phyloP scores from a whole-genome alignment of 306 rosid genomes.

The Fragaria vesca region DNA sequence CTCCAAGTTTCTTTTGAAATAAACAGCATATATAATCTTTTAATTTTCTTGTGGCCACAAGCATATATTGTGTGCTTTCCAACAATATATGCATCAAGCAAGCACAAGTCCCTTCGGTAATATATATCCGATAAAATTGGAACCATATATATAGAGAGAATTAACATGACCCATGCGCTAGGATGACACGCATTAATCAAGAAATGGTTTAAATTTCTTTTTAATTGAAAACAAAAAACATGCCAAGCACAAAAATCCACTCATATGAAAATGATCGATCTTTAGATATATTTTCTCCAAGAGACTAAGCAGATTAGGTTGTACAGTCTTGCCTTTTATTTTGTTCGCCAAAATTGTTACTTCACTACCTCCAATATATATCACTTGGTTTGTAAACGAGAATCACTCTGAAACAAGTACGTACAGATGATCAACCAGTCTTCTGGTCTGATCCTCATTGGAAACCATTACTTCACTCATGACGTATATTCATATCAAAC shows the following conservation, averaged over 20 bases:
- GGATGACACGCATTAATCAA: too few relatives aligned
- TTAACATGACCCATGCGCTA: too few relatives aligned
- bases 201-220: too few relatives aligned
- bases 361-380: not conserved
- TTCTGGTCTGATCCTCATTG: not conserved
- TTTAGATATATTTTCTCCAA: not conserved
- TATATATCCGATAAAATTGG: too few relatives aligned
- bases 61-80: not conserved
- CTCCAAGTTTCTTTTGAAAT: too few relatives aligned
- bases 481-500: not conserved
- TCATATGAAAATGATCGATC: not conserved
- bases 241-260: not conserved
- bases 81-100: too few relatives aligned
- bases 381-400: not conserved
- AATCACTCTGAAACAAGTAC: not conserved
- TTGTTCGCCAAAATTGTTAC: not conserved
- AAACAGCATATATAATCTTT: too few relatives aligned
- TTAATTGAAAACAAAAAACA: too few relatives aligned
- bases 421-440: not conserved
- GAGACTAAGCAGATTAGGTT: not conserved
- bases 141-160: too few relatives aligned
- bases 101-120: too few relatives aligned
- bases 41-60: not conserved
- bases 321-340: not conserved
- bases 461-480: not conserved